Percentiles rank a stretch among this genome's conserved stretches.
These are phyloP conservation scores for Phoma sp. DNA, from an alignment of 2,329 filamentous ascomycete species.

Conservation along the genomic window DNA sequence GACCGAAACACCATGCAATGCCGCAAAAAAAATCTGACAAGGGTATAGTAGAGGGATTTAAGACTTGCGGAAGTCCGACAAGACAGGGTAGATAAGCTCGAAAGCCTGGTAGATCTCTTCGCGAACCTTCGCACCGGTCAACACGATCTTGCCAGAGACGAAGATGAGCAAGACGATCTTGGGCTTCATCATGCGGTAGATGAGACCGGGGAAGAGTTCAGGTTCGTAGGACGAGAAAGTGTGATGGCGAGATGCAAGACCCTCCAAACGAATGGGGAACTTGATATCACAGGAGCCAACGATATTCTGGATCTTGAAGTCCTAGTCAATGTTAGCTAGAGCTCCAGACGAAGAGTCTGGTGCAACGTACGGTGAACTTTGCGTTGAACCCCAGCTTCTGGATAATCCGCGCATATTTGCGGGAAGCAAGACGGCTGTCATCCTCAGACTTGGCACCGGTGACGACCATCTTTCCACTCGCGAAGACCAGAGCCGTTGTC, in stretches of 20 bases:
- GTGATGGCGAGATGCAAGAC: constrained; percentile 94
- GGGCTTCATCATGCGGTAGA: constrained; percentile 99
- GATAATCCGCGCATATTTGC: constrained; percentile 98
- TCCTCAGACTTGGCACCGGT: constrained; percentile 98
- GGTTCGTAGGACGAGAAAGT: constrained; percentile 96
- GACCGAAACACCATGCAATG: constrained; percentile 50
- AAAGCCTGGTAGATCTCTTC: constrained; percentile 77
- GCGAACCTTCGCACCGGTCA: constrained; percentile 96
- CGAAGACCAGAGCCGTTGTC: constrained; percentile 97
- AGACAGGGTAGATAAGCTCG: constrained; percentile 43
- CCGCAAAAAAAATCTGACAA: constrained; percentile 45
- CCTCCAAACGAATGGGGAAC: constrained; percentile 97
- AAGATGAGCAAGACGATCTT: constrained; percentile 99
- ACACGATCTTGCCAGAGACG: constrained; percentile 96
- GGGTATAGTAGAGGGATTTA: constrained; percentile 47
- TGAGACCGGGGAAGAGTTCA: constrained; percentile 97
- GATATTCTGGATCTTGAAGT: constrained; percentile 98
- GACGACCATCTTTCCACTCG: constrained; percentile 99
- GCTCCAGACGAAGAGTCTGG: constrained; percentile 20
- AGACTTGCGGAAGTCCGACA: constrained; percentile 68
- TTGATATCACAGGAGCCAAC: constrained; percentile 99
- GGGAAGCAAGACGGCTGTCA: constrained; percentile 93
- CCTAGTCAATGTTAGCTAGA: constrained; percentile 49
- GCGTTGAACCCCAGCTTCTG: constrained; percentile 99
- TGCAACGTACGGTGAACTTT: constrained; percentile 76